Evolutionary conservation across 2,329 filamentous ascomycete genomes (phyloP), one percentile per base, ranked within the genome.

Genomic region (Ceratocystis huliohia): DNA sequence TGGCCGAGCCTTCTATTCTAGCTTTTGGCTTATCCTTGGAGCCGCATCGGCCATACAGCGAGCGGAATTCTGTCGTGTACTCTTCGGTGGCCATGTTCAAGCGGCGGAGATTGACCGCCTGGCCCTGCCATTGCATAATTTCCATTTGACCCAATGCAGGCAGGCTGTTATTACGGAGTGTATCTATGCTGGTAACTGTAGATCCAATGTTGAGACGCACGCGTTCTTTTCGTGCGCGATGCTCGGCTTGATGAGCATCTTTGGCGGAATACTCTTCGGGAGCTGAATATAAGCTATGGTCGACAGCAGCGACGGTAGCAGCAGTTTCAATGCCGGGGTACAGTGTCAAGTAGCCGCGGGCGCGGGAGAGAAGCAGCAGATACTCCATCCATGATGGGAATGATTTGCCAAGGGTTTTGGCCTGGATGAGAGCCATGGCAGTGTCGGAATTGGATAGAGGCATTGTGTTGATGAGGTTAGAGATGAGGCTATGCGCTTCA

Each of bases 311-410:
- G 13, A 96, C 76, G 3, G 83, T 78, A 25, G 71, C 78, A 48
- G 73, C 80, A 63, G 74, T 81, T 69, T 76, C 75, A 22, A 83
- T 79, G 46, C 85, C 83, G 0, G 93, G 93, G 72, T 96, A 96
- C 0, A 96, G 75, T 65, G 89, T 85, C 70, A 83, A 85, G 75
- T 95, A 96, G 13, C 88, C 89, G 33, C 89, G 83, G 2, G 85
- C 83, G 13, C 88, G 84, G 69, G 89, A 88, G 17, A 96, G 81
- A 72, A 90, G 87, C 46, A 94, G 79, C 66, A 89, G 79, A 70
- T 91, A 86, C 74, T 95, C 88, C 66, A 91, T 80, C 86, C 90
- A 94, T 0, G 88, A 81, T 0, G 91, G 89, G 64, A 86, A 84
- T 10, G 79, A 82, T 69, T 85, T 85, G 62, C 85, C 84, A n/a